Evolutionary conservation across 495 filamentous ascomycete genomes (phyloP), one percentile per base, ranked within the genome.

Genomic region (Penicillium malachiteum): DNA sequence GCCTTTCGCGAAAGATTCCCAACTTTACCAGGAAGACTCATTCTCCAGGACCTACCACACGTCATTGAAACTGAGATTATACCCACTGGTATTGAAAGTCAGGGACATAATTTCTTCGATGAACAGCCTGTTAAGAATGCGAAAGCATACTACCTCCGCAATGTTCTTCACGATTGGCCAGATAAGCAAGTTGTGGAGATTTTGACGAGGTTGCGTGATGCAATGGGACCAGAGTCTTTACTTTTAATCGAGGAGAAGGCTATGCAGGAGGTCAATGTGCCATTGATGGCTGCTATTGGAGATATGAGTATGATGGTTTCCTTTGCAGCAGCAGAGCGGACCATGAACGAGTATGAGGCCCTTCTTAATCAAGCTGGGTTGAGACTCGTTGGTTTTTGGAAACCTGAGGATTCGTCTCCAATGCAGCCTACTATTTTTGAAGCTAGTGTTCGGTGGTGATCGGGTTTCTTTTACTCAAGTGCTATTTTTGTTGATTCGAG

Each of bases 161-260:
- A 41, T 52, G 49, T 52, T 3, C 49, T 52, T 34, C 49, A 52
- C 21, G 49, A 52, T 16, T 52, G 49, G 49, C 49, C 49, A 42
- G 49, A 52, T 37, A 33, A 52, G 49, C 49, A 42, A 34, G 49
- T 43, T 17, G 35, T 52, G 37, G 12, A 52, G 21, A 52, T 52
- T 34, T 17, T 52, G 1, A 18, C 35, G 18, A 41, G 49, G 10
- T 14, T 52, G 4, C 49, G 49, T 16, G 49, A 52, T 14, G 49
- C 49, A 8, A 52, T 52, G 49, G 12, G 1, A 6, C 11, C 49
- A 8, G 8, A 10, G 12, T 52, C 49, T 8, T 14, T 52, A 1
- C 18, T 52, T 8, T 13, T 52, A 14, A 43, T 52, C 31, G 37
- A 52, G 21, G 49, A 52, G 31, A 52, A 31, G 21, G 49, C 38